These are phyloP conservation scores for Venturia aucupariae DNA, from an alignment of 2,329 filamentous ascomycete species.

Conservation along the genomic window DNA sequence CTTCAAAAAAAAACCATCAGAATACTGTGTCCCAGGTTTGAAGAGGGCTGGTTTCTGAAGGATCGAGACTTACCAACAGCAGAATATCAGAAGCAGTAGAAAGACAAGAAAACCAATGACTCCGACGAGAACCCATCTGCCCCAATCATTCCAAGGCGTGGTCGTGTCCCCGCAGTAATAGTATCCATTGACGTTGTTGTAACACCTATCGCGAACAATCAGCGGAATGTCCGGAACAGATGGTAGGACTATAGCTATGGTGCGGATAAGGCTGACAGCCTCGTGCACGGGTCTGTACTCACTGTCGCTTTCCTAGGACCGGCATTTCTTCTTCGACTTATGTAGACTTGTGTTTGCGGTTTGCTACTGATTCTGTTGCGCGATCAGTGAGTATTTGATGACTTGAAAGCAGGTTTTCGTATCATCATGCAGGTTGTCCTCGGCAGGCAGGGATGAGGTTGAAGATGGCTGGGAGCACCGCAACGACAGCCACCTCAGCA, in stretches of 20 bases:
- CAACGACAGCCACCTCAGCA: too few species aligned
- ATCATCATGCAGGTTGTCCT: not conserved
- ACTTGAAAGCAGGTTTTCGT: not conserved
- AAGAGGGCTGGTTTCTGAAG: not conserved
- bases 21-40: not conserved
- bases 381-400: not conserved
- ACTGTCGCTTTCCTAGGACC: not conserved
- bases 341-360: not conserved
- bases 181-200: not conserved
- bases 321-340: not conserved
- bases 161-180: not conserved
- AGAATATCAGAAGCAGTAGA: not conserved
- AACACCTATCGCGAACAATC: not conserved
- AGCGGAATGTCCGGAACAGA: not conserved
- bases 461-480: not conserved
- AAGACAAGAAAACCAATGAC: not conserved
- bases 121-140: not conserved
- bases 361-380: not conserved
- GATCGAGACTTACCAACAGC: not conserved
- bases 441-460: not conserved
- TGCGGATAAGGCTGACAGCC: not conserved
- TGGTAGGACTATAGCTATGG: not conserved
- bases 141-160: slow-evolving; percentile 5
- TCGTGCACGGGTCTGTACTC: not conserved
- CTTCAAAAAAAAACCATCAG: not conserved